Evolutionary conservation across 371 early-diverging fungal genomes (phyloP), one percentile per base, ranked within the genome.

Genomic region (Mucor circinelloides): DNA sequence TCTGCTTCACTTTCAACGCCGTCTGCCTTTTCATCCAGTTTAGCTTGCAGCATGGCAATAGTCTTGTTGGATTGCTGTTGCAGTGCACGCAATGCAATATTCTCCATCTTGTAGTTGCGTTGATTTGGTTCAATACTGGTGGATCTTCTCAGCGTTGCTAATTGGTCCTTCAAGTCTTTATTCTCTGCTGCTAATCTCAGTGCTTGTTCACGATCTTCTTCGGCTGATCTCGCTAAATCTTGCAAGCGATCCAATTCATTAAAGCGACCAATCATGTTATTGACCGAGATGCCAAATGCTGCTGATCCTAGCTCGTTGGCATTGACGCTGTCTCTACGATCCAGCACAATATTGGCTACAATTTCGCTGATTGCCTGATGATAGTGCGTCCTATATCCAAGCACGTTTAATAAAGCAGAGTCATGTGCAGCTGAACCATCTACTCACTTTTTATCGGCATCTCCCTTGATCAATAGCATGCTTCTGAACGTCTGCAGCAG

Each of bases 261-360:
- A 42, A 95, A 89, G 63, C 89, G 88, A 61, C 89, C 82, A 30
- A 94, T 83, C 62, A 95, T 81, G 17, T 71, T 75, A 21, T 74
- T 77, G 2, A 83, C 84, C 61, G 84, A 84, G 13, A 67, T 64
- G 17, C 77, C 72, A 60, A 70, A 73, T 9, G 69, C 67, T 28
- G 73, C 61, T 12, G 64, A 34, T 7, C 79, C 73, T 28, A 82
- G 81, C 31, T 87, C 85, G 38, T 86, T 86, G 0, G 86, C 83
- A 19, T 83, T 77, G 2, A 69, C 61, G 58, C 60, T 57, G 3
- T 81, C 78, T 55, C 90, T 87, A 17, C 91, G 82, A 63, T 95
- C 93, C 75, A 94, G 85, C 1, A 95, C 93, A 6, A 95, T 86
- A 63, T 94, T 91, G 5, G 89, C 83, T n/a, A 94, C 85, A 30